These are phyloP conservation scores for Oldenlandia corymbosa DNA, from an alignment of 257 asterid species.

Conservation along the genomic window DNA sequence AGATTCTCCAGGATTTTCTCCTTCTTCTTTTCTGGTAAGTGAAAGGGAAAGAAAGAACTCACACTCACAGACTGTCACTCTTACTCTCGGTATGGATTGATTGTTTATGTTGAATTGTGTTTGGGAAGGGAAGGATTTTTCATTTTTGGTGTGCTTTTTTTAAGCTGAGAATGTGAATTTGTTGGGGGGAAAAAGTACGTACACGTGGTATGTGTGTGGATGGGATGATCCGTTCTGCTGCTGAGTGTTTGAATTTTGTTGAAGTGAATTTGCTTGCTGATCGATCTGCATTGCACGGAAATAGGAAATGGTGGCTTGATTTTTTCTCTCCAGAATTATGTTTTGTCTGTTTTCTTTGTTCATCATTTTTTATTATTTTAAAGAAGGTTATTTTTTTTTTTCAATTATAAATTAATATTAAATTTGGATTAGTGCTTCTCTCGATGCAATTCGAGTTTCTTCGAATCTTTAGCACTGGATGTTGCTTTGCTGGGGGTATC, in stretches of 20 bases:
- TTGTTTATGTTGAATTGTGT: not conserved
- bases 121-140: conserved; percentile 1
- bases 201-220: not conserved
- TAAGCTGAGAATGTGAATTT: not conserved
- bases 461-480: not conserved
- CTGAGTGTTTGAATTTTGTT: not conserved
- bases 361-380: not conserved
- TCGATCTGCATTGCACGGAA: conserved; percentile 10
- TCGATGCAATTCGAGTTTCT: not conserved
- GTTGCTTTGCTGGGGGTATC: not conserved
- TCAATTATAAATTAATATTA: no score
- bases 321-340: not conserved
- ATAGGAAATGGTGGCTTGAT: not conserved
- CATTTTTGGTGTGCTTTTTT: not conserved
- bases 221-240: not conserved
- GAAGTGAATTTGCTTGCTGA: not conserved
- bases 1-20: conserved; percentile 1
- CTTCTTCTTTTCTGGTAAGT: conserved; percentile 13
- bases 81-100: not conserved
- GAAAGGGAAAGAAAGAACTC: not conserved
- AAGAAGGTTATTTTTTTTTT: not conserved
- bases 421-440: not conserved
- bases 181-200: not conserved
- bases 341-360: not conserved
- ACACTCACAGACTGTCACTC: not conserved